phyloP scores from a whole-genome alignment of 2,329 filamentous ascomycete species.

The Aspergillus eucalypticola region DNA sequence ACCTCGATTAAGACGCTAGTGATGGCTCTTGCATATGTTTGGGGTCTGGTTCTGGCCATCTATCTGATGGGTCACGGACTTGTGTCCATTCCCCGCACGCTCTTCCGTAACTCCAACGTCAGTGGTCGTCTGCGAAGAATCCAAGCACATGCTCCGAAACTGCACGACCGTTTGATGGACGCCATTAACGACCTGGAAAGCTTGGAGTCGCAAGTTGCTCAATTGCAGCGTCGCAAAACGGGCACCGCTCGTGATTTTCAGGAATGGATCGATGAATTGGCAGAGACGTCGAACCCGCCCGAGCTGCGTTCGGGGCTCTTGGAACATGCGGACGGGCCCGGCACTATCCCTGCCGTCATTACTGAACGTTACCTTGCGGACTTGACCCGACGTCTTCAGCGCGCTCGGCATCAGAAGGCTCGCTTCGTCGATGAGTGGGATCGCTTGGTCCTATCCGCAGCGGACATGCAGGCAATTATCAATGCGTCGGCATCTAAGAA shows the following conservation, averaged over 20 bases:
- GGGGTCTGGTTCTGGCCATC: slow-evolving; percentile 87
- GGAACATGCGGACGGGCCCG: slow-evolving; percentile 33
- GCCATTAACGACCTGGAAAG: slow-evolving; percentile 76
- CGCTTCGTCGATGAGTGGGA: slow-evolving; percentile 88
- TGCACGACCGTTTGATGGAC: slow-evolving; percentile 87
- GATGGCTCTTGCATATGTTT: slow-evolving; percentile 94
- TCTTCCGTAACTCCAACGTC: slow-evolving; percentile 78
- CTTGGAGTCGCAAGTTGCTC: slow-evolving; percentile 75
- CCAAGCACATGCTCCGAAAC: slow-evolving; percentile 74
- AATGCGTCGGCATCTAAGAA: slow-evolving; percentile 79
- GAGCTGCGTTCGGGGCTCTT: slow-evolving; percentile 54
- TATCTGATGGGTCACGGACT: slow-evolving; percentile 98
- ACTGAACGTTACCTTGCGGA: slow-evolving; percentile 93
- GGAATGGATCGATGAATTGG: slow-evolving; percentile 95
- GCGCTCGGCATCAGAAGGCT: slow-evolving; percentile 78
- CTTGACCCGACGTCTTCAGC: slow-evolving; percentile 75
- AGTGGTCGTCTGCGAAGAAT: slow-evolving; percentile 72
- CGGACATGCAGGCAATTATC: slow-evolving; percentile 75
- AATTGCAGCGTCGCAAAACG: slow-evolving; percentile 77
- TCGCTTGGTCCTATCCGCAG: slow-evolving; percentile 70
- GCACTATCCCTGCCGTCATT: slow-evolving; percentile 71
- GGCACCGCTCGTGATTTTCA: slow-evolving; percentile 73
- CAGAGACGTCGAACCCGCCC: slow-evolving; percentile 70
- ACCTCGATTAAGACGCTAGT: slow-evolving; percentile 76
- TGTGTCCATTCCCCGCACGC: slow-evolving; percentile 79